Evolutionary conservation across 2,329 filamentous ascomycete species (phyloP).

Genomic region (Alternaria sp.): DNA sequence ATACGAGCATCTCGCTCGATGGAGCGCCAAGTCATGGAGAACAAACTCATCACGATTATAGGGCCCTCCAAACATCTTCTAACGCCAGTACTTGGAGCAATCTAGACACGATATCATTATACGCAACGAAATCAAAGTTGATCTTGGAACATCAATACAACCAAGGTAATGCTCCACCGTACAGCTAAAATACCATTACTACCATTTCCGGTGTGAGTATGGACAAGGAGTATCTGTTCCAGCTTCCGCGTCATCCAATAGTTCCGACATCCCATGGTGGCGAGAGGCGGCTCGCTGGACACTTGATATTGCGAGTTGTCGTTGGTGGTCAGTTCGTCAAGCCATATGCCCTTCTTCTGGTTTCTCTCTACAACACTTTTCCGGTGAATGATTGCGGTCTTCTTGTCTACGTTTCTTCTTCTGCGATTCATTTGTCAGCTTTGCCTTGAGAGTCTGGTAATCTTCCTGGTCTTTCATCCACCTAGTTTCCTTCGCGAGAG

Average conservation of each 20-base stretch:
- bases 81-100: not conserved
- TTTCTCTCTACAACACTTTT: not conserved
- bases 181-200: too few species aligned
- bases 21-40: not conserved
- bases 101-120: not conserved
- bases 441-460: not conserved
- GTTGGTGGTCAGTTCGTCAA: not conserved
- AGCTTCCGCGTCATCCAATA: not conserved
- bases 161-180: not conserved
- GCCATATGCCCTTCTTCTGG: not conserved
- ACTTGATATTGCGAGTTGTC: fast-evolving
- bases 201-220: fast-evolving
- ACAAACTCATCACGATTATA: not conserved
- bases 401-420: not conserved
- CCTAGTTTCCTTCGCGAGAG: not conserved
- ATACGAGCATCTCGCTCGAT: not conserved
- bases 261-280: too few species aligned
- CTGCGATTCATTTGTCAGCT: not conserved
- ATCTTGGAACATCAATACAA: not conserved
- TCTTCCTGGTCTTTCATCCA: not conserved
- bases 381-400: not conserved
- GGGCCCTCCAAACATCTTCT: not conserved
- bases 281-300: not conserved
- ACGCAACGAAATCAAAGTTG: not conserved
- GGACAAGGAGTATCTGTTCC: not conserved